Conservation (phyloP, 352 stramenopile species). For the Pythium apleroticum region DNA sequence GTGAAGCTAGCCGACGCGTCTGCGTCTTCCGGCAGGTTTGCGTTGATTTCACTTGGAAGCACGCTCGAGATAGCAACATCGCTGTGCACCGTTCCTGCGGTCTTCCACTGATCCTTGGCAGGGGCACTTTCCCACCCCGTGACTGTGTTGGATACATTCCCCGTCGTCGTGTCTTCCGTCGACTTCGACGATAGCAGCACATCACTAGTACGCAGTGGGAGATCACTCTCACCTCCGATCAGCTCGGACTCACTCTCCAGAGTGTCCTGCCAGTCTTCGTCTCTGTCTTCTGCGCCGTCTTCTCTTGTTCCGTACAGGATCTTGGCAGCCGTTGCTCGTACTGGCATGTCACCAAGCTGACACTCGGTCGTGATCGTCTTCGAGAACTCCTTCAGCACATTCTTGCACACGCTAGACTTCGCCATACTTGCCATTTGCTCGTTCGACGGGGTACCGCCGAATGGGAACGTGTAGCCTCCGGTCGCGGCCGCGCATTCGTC, state of each 20-base stretch:
- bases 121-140: neutral
- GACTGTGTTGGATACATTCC: neutral
- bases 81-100: neutral
- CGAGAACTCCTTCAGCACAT: slow-evolving; percentile 18
- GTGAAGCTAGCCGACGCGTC: neutral
- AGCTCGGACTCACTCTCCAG: neutral
- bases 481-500: slow-evolving; percentile 21
- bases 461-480: slow-evolving; percentile 28
- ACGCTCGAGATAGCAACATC: neutral
- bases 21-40: neutral
- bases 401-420: slow-evolving; percentile 19
- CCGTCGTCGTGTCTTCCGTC: neutral
- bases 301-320: slow-evolving; percentile 17
- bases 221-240: neutral
- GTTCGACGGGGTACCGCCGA: slow-evolving; percentile 22
- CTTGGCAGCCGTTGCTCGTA: slow-evolving; percentile 23
- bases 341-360: slow-evolving; percentile 17
- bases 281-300: slow-evolving; percentile 1
- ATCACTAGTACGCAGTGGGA: neutral
- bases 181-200: neutral
- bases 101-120: neutral
- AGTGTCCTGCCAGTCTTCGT: neutral
- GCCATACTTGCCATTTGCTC: slow-evolving; percentile 24
- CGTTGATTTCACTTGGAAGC: neutral
- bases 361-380: slow-evolving; percentile 25